Percentiles rank a stretch among this genome's conserved stretches.
Conservation (phyloP, 202 grass and related monocot genomes). For the Panicum hallii region DNA sequence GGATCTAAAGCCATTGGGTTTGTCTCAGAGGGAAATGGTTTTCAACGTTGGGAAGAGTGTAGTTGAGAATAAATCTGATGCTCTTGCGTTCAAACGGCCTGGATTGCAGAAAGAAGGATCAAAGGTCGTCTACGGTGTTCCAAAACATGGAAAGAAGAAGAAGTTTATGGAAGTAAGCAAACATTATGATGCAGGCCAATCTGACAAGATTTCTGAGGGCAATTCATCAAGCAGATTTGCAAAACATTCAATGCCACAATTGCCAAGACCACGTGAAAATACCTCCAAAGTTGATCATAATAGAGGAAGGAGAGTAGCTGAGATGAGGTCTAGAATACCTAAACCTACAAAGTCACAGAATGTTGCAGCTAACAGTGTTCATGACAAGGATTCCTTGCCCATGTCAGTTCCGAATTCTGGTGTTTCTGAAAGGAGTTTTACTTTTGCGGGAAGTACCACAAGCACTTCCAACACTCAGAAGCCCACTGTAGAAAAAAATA, state of each 20-base stretch:
- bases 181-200: slow-evolving; percentile 72
- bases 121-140: slow-evolving; percentile 90
- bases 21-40: slow-evolving; percentile 70
- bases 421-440: slow-evolving; percentile 49
- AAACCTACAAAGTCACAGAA: slow-evolving; percentile 69
- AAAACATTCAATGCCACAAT: slow-evolving; percentile 70
- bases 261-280: slow-evolving; percentile 53
- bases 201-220: slow-evolving; percentile 61
- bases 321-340: slow-evolving; percentile 58
- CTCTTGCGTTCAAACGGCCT: slow-evolving; percentile 59
- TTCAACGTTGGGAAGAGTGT: slow-evolving; percentile 78
- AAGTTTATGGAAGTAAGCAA: slow-evolving; percentile 99
- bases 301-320: slow-evolving; percentile 60
- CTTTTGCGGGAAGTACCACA: slow-evolving; percentile 35
- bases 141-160: slow-evolving; percentile 94
- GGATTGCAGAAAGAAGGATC: slow-evolving; percentile 95
- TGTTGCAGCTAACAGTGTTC: slow-evolving; percentile 41
- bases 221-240: slow-evolving; percentile 56
- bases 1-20: slow-evolving; percentile 52
- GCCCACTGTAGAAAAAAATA: slow-evolving; percentile 46
- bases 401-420: slow-evolving; percentile 32
- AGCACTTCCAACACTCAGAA: slow-evolving; percentile 44
- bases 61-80: slow-evolving; percentile 55
- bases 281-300: slow-evolving; percentile 58
- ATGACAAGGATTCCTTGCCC: slow-evolving; percentile 49